Percentiles rank a stretch among this genome's conserved stretches.
Conservation (phyloP, 768 basidiomycete genomes). For the Cyathus striatus region DNA sequence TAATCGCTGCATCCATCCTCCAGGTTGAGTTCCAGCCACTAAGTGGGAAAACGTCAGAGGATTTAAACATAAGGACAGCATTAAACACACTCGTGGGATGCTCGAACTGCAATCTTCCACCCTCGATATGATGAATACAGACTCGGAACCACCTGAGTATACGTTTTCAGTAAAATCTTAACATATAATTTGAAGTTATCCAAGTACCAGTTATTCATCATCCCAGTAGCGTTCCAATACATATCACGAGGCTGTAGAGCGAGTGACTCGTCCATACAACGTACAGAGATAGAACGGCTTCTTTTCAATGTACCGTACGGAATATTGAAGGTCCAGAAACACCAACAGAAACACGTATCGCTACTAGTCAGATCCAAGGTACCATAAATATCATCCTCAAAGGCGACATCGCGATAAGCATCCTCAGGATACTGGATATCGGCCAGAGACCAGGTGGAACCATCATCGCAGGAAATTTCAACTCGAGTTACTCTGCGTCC, state of each 20-base stretch:
- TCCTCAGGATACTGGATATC: constrained; percentile 43
- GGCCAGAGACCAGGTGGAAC: constrained; percentile 41
- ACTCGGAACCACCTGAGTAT: constrained; percentile 51
- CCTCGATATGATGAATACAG: constrained; percentile 31
- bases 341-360: constrained; percentile 59
- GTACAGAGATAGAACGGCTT: constrained; percentile 37
- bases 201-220: constrained; percentile 59
- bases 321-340: constrained; percentile 46
- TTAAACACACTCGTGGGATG: constrained; percentile 41
- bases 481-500: constrained; percentile 53
- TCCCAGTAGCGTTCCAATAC: constrained; percentile 55
- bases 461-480: constrained; percentile 53
- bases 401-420: constrained; percentile 31
- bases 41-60: neutral
- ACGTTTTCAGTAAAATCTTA: neutral
- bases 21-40: constrained; percentile 36
- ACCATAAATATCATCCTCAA: constrained; percentile 39
- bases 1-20: constrained; percentile 62
- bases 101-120: constrained; percentile 40
- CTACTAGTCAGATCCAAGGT: constrained; percentile 39
- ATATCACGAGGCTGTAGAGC: constrained; percentile 49
- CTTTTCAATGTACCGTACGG: constrained; percentile 23
- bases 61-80: neutral
- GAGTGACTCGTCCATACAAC: constrained; percentile 51
- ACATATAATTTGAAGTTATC: neutral